Conservation (phyloP, 1,139 yeast species). For the Suhomyces guaymorum region DNA sequence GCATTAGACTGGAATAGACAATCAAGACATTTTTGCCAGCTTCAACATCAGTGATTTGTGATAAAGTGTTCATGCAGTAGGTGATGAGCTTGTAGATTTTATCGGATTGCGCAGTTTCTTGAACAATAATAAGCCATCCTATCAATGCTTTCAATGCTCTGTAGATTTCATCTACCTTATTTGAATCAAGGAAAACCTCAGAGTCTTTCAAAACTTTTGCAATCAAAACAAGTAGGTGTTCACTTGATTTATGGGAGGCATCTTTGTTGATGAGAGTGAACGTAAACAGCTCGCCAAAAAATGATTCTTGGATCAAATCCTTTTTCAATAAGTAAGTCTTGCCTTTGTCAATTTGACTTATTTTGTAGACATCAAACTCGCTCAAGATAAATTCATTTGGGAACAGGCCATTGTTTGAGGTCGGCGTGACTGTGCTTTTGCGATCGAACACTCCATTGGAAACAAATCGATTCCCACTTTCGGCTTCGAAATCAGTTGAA, state of each 20-base stretch:
- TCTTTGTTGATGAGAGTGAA: constrained; percentile 30
- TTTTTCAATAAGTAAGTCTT: constrained; percentile 20
- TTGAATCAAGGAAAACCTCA: not conserved
- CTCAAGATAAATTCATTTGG: constrained; percentile 20
- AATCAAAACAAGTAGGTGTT: constrained; percentile 16
- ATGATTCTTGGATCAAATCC: constrained; percentile 22
- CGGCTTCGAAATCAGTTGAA: constrained; percentile 42
- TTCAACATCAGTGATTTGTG: constrained; percentile 2
- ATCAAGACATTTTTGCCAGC: constrained; percentile 5
- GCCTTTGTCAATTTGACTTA: constrained; percentile 28
- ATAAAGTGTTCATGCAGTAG: constrained; percentile 18
- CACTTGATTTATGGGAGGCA: constrained; percentile 21
- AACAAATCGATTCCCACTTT: constrained; percentile 26
- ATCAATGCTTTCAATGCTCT: constrained; percentile 26
- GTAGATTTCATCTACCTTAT: constrained; percentile 17
- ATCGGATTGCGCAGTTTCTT: constrained; percentile 25
- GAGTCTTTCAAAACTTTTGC: constrained; percentile 10
- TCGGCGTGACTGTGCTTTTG: too few relatives aligned
- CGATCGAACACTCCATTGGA: constrained; percentile 4
- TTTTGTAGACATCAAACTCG: constrained; percentile 22
- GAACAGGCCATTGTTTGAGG: constrained; percentile 7
- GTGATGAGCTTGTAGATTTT: constrained; percentile 12
- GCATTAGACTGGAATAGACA: constrained; percentile 27
- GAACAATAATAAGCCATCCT: constrained; percentile 37
- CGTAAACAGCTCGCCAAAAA: constrained; percentile 24